phyloP scores from a whole-genome alignment of 2,329 filamentous ascomycete species.

The Hypoxylon sp. region DNA sequence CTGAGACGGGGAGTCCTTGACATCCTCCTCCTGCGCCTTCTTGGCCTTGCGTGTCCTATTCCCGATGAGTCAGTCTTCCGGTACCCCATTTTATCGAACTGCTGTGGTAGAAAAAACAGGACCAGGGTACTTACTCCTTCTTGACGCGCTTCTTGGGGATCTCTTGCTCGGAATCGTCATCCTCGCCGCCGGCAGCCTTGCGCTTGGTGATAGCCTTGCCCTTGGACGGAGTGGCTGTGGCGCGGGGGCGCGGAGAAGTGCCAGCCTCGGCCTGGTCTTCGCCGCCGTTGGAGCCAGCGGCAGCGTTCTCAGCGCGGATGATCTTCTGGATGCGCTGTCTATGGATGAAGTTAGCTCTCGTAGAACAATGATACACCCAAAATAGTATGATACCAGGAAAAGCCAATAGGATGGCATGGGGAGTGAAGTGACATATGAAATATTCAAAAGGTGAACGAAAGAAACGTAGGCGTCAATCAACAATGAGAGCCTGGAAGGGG shows the following conservation, averaged over 20 bases:
- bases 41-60: background rate
- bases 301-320: background rate
- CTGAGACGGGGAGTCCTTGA: background rate
- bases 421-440: background rate
- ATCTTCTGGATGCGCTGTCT: slow-evolving; percentile 8
- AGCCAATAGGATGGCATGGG: background rate
- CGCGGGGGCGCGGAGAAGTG: background rate
- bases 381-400: background rate
- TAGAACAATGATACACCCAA: background rate
- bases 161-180: slow-evolving; percentile 5
- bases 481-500: background rate
- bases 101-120: background rate
- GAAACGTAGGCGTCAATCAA: background rate
- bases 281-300: background rate
- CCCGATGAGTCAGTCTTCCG: background rate
- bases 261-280: background rate
- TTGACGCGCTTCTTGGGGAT: slow-evolving; percentile 10
- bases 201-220: background rate
- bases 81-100: background rate
- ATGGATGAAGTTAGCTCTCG: background rate
- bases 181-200: background rate
- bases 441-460: background rate
- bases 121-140: slow-evolving; percentile 12
- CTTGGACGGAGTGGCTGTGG: no score
- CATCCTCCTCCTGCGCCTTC: background rate